These are phyloP conservation scores for Fusarium sp. DNA, from an alignment of 2,329 filamentous ascomycete species.

Conservation along the genomic window DNA sequence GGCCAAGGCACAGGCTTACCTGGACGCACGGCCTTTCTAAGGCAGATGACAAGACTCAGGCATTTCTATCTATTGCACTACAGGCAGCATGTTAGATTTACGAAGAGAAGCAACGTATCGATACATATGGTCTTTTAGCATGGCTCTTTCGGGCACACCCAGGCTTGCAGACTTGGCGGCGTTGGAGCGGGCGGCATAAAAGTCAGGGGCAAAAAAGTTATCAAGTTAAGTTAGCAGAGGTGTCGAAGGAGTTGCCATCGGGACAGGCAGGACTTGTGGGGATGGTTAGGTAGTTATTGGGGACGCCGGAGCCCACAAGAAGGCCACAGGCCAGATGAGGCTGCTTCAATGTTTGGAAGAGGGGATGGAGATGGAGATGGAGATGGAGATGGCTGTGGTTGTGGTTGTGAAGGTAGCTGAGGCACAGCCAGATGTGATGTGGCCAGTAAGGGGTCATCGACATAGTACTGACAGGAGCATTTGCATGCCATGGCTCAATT, in stretches of 20 bases:
- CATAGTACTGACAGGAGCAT: slow-evolving; percentile 5
- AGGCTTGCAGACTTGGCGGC: slow-evolving; percentile 39
- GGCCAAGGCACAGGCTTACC: slow-evolving; percentile 65
- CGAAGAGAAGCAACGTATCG: slow-evolving; percentile 14
- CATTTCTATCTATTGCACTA: slow-evolving; percentile 6
- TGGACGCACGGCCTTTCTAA: slow-evolving; percentile 57
- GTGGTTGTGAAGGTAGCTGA: background rate
- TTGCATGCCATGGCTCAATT: background rate
- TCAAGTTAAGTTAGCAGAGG: slow-evolving; percentile 34
- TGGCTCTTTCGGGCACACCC: slow-evolving; percentile 36
- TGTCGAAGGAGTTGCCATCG: slow-evolving; percentile 28
- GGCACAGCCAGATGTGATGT: slow-evolving; percentile 4
- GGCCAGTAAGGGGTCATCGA: background rate
- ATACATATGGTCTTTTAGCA: slow-evolving; percentile 30
- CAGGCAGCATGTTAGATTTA: slow-evolving; percentile 2
- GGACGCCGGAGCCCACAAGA: background rate
- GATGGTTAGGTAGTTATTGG: slow-evolving; percentile 29
- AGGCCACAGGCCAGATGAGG: slow-evolving; percentile 7
- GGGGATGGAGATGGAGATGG: background rate
- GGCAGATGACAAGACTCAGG: slow-evolving; percentile 11
- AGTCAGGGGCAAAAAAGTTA: slow-evolving; percentile 39
- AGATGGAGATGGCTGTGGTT: background rate
- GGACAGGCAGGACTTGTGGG: slow-evolving; percentile 29
- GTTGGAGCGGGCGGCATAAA: slow-evolving; percentile 41
- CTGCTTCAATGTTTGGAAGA: slow-evolving; percentile 2